Evolutionary conservation across 305 asterid species (phyloP).

Genomic region (Fraxinus dipetala): DNA sequence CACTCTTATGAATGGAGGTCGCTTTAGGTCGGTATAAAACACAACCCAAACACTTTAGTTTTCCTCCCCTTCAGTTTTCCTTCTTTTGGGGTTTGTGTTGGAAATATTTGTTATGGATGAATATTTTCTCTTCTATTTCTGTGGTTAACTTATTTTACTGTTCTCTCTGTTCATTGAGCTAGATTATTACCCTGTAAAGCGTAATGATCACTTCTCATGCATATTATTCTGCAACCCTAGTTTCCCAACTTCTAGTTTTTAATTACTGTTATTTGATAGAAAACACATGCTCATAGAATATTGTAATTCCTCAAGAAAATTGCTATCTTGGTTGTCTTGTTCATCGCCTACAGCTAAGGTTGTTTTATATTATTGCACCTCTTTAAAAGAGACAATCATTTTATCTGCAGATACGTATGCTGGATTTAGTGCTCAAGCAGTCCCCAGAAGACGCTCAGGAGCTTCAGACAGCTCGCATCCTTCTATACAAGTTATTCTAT

Average conservation of each 20-base stretch:
- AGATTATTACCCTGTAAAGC: background rate
- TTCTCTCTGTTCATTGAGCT: conserved; percentile 16
- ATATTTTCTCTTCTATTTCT: background rate
- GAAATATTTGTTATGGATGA: background rate
- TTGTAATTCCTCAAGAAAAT: conserved; percentile 10
- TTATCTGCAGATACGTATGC: conserved; percentile 67
- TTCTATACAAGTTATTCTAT: conserved; percentile 93
- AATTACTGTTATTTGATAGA: background rate
- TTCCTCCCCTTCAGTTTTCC: background rate
- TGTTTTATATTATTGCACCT: conserved; percentile 11
- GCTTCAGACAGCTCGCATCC: conserved; percentile 85
- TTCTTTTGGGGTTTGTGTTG: background rate
- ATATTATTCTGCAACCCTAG: conserved; percentile 3
- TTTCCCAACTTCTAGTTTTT: conserved; percentile 17
- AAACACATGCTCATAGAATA: conserved; percentile 9
- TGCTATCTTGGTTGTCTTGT: background rate
- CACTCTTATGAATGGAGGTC: background rate
- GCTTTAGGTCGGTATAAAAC: background rate
- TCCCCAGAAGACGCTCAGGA: conserved; percentile 83
- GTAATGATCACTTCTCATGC: background rate
- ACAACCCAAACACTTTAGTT: background rate
- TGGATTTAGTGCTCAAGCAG: conserved; percentile 87
- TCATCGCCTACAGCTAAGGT: conserved; percentile 14
- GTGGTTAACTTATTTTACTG: background rate
- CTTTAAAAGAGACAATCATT: conserved; percentile 37